Base-by-base conservation (phyloP, 208 protist genomes). In the Novymonas esmeraldas region DNA sequence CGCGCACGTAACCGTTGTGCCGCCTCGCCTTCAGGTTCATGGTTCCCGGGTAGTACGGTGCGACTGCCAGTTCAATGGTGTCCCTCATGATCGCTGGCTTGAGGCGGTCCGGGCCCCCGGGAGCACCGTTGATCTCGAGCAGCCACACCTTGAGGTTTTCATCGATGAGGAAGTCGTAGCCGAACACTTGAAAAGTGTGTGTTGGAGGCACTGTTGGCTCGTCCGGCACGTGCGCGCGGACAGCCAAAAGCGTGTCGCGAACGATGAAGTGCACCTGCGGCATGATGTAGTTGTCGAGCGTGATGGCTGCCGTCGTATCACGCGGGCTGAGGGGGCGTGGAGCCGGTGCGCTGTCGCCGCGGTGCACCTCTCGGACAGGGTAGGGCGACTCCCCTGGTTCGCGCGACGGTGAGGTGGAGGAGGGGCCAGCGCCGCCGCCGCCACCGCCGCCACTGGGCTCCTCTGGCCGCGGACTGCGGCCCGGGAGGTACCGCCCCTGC, bases 61-160 rank as follows among this genome's bases (percentile, higher is more conserved):
- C 72, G 22, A 94, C 70, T 0, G 80, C 81, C 22, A 90, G 73
- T 58, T 87, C 88, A 65, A 94, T 94, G 33, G 84, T 92, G 64
- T 94, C 89, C 11, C 61, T 73, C 64, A 92, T 79, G n/a, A 95
- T 65, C 3, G 28, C 39, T 0, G 82, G 78, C 41, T 94, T 64
- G 4, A 92, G 61, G 10, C 76, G 73, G 11, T 82, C 75, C 16
- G 89, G 82, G 2, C 73, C 85, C 14, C 79, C 92, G 22, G 94
- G 92, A 1, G 87, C 91, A 6, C 90, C 92, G 77, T 96, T 97
- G 64, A 96, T 94, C 82, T 96, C 91, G 34, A 95, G 70, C 13
- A 97, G 78, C 62, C 78, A 76, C 3, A 97, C 86, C 26, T 73
- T 73, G 49, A 95, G 56, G 31, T 84, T 71, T 14, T 87, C 90